These are phyloP conservation scores for Nicotiana noctiflora DNA, from an alignment of 257 asterid species.

Conservation along the genomic window DNA sequence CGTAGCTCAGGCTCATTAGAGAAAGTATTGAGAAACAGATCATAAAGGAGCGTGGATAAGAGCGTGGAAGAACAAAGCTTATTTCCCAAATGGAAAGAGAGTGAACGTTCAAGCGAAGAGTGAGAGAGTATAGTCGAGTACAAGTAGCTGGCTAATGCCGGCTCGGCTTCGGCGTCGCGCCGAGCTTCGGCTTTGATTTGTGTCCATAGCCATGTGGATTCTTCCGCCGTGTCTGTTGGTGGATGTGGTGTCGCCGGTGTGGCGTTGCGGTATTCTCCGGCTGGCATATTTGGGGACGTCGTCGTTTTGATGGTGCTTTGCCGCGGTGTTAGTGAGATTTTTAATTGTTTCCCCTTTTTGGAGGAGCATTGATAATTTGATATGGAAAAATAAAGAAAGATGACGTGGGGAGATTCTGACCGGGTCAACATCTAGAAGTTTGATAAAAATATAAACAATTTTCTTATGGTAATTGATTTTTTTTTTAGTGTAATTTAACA, in stretches of 20 bases:
- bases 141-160: constrained; percentile 77
- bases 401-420: not conserved
- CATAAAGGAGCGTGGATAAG: constrained; percentile 73
- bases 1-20: constrained; percentile 66
- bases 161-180: constrained; percentile 80
- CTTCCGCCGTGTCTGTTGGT: constrained; percentile 46
- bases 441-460: not conserved
- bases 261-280: constrained; percentile 45
- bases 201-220: constrained; percentile 65
- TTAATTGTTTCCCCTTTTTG: too few relatives aligned
- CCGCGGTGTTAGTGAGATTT: not conserved
- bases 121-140: constrained; percentile 83
- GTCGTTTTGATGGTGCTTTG: constrained; percentile 15
- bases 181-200: constrained; percentile 76
- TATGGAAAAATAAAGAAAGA: not conserved
- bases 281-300: constrained; percentile 37
- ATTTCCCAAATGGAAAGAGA: constrained; percentile 80
- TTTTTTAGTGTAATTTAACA: not conserved
- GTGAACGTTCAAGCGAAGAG: constrained; percentile 73
- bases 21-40: constrained; percentile 65
- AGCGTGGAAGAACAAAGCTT: constrained; percentile 90
- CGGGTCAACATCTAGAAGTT: not conserved
- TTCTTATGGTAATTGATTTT: too few relatives aligned
- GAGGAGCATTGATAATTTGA: not conserved
- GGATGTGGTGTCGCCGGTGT: constrained; percentile 25